phyloP scores from a whole-genome alignment of 805 yeast genomes.

The Nakazawaea holstii region DNA sequence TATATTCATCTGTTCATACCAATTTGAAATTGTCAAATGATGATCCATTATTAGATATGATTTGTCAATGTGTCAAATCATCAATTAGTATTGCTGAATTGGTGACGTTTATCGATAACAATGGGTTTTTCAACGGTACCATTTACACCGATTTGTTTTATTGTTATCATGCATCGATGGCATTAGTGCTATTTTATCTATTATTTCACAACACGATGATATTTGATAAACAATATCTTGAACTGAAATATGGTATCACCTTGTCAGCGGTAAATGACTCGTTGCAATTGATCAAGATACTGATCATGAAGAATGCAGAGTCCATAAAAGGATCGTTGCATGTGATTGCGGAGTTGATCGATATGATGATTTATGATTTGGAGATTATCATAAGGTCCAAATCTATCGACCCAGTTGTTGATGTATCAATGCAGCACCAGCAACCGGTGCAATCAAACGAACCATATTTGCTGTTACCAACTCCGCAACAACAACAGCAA shows the following conservation, averaged over 20 bases:
- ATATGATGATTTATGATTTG: constrained; percentile 6
- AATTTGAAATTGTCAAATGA: constrained; percentile 2
- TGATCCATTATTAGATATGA: constrained; percentile 9
- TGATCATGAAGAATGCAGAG: constrained; percentile 3
- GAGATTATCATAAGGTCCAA: constrained; percentile 3
- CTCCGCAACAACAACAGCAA: neutral
- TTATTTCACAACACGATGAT: neutral
- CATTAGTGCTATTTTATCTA: constrained; percentile 11
- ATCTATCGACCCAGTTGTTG: neutral
- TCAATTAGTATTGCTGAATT: constrained; percentile 10
- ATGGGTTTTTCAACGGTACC: constrained; percentile 14
- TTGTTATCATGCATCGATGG: constrained; percentile 15
- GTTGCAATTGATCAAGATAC: constrained; percentile 3
- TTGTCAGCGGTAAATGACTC: neutral
- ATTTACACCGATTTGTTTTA: constrained; percentile 13
- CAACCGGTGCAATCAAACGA: too few relatives aligned
- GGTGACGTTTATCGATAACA: constrained; percentile 3
- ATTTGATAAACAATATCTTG: constrained; percentile 2
- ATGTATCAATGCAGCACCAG: neutral
- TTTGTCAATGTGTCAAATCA: constrained; percentile 11
- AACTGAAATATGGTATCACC: constrained; percentile 4
- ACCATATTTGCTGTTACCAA: too few relatives aligned
- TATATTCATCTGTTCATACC: constrained; percentile 6
- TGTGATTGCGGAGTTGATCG: constrained; percentile 8
- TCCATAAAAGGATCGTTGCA: neutral